Conservation (phyloP, 1,139 yeast species). For the Geotrichum siamense region DNA sequence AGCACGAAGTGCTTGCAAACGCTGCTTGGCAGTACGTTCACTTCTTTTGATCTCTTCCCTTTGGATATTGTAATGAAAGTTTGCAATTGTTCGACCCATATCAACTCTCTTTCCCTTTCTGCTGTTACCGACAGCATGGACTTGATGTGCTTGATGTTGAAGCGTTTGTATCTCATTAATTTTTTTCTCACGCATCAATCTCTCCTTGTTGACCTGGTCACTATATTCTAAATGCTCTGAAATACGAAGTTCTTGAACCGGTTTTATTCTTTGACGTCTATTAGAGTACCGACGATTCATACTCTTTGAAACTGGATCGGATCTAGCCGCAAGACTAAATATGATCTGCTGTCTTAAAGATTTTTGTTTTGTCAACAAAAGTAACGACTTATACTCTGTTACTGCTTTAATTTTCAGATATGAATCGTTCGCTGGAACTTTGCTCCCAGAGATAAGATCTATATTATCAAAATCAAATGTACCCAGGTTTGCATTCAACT, state of each 20-base stretch:
- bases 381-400: constrained; percentile 74
- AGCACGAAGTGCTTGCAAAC: constrained; percentile 95
- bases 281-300: constrained; percentile 34
- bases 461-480: constrained; percentile 44
- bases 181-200: constrained; percentile 34
- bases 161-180: constrained; percentile 36
- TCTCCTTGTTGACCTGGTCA: constrained; percentile 48
- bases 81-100: constrained; percentile 26
- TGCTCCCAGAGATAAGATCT: constrained; percentile 40
- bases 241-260: constrained; percentile 53
- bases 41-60: constrained; percentile 82
- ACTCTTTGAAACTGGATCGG: constrained; percentile 31
- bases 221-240: constrained; percentile 57
- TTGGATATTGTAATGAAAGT: constrained; percentile 41
- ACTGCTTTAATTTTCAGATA: constrained; percentile 54
- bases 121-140: constrained; percentile 25
- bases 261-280: constrained; percentile 53
- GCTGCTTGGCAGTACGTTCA: constrained; percentile 91
- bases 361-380: constrained; percentile 77
- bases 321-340: constrained; percentile 47
- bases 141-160: constrained; percentile 35
- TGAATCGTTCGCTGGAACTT: constrained; percentile 40
- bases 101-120: constrained; percentile 19
- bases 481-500: constrained; percentile 68
- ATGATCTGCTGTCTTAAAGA: constrained; percentile 70